Evolutionary conservation across 371 early-diverging fungal species (phyloP).

Genomic region (Mucor irregularis): DNA sequence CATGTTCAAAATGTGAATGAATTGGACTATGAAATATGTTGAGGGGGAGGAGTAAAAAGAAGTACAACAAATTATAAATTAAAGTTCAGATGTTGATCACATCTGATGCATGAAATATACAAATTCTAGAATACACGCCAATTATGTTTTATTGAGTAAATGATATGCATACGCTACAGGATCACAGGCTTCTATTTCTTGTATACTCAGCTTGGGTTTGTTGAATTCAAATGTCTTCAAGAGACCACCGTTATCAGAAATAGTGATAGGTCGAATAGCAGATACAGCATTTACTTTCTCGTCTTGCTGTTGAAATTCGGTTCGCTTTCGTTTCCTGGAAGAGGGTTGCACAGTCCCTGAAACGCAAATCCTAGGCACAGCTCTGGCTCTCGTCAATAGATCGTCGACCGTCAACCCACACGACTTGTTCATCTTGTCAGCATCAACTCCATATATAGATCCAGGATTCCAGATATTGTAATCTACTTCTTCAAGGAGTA

Average conservation of each 20-base stretch:
- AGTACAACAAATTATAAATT: neutral
- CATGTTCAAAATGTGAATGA: neutral
- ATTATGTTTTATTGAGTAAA: no score
- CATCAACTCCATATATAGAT: no score
- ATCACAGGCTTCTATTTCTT: neutral
- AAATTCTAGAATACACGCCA: no score
- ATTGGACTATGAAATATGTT: no score
- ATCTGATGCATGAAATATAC: no score
- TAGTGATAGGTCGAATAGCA: neutral
- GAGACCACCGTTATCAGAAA: constrained; percentile 2
- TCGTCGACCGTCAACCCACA: no score
- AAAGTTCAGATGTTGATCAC: no score
- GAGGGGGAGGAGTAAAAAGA: neutral
- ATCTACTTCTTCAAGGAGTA: constrained; percentile 12
- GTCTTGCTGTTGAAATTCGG: neutral
- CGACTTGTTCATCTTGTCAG: neutral
- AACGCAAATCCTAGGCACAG: no score
- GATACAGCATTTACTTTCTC: neutral
- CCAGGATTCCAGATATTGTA: constrained; percentile 4
- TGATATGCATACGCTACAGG: no score
- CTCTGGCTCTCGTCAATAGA: no score
- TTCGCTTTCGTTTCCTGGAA: neutral
- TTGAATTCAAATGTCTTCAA: neutral
- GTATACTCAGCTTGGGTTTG: neutral
- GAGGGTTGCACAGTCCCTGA: no score